Conservation (phyloP, 2,329 filamentous ascomycete genomes). For the Fusarium sp. region DNA sequence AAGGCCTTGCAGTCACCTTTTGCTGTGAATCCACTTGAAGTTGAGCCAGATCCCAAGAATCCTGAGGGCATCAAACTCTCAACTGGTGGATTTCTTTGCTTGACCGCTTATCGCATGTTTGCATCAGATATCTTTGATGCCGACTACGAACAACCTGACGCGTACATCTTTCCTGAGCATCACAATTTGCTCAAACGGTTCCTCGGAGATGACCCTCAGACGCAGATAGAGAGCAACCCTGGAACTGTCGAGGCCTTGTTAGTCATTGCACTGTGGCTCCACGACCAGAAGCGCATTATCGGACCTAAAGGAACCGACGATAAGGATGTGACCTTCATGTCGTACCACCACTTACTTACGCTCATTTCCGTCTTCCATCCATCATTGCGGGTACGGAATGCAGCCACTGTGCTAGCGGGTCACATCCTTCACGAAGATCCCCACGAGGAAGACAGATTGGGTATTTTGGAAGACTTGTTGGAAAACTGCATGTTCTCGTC, state of each 20-base stretch:
- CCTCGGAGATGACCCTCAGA: conserved; percentile 61
- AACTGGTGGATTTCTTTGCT: conserved; percentile 66
- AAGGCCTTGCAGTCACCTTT: conserved; percentile 55
- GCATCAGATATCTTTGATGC: conserved; percentile 70
- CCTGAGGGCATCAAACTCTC: conserved; percentile 67
- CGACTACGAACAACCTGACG: conserved; percentile 61
- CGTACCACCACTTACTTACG: conserved; percentile 69
- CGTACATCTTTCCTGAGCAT: conserved; percentile 71
- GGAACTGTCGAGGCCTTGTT: conserved; percentile 70
- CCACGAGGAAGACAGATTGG: conserved; percentile 66
- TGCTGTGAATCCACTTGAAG: conserved; percentile 57
- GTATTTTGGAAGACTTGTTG: conserved; percentile 71
- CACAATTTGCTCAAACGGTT: conserved; percentile 63
- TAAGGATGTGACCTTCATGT: conserved; percentile 62
- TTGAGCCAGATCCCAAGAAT: conserved; percentile 57
- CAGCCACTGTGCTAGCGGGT: conserved; percentile 64
- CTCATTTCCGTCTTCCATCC: conserved; percentile 68
- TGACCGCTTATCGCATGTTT: conserved; percentile 71
- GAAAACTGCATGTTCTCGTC: conserved; percentile 73
- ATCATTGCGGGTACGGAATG: conserved; percentile 63
- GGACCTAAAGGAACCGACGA: conserved; percentile 44
- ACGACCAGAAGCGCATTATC: conserved; percentile 59
- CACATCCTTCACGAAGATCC: conserved; percentile 67
- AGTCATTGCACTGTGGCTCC: conserved; percentile 68
- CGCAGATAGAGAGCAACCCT: conserved; percentile 59